Evolutionary conservation across 345 rosid species (phyloP).

Genomic region (Euphorbia tirucalli): DNA sequence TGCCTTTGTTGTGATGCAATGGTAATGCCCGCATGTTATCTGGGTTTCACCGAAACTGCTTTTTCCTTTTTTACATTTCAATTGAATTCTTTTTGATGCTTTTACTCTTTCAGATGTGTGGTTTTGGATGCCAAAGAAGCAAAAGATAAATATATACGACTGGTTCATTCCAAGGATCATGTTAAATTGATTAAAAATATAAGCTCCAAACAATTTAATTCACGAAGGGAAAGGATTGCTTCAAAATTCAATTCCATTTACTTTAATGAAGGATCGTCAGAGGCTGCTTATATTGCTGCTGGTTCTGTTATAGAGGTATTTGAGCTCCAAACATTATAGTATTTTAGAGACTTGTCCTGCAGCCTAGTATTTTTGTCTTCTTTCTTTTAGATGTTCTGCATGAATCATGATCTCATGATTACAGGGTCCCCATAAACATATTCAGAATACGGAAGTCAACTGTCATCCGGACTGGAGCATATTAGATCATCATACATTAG

Average conservation of each 20-base stretch:
- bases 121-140: slow-evolving; percentile 64
- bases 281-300: slow-evolving; percentile 83
- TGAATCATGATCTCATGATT: neutral
- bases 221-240: slow-evolving; percentile 49
- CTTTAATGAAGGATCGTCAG: slow-evolving; percentile 77
- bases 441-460: neutral
- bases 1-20: neutral
- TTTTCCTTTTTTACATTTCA: neutral
- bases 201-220: slow-evolving; percentile 59
- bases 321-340: neutral
- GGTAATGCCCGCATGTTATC: neutral
- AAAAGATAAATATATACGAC: slow-evolving; percentile 50
- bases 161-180: slow-evolving; percentile 65
- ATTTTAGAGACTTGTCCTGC: neutral
- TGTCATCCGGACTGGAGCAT: neutral
- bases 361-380: neutral
- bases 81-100: neutral
- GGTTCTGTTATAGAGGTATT: slow-evolving; percentile 83
- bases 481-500: neutral
- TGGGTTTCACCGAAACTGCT: neutral
- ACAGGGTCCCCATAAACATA: neutral
- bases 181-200: slow-evolving; percentile 58
- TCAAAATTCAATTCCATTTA: slow-evolving; percentile 69
- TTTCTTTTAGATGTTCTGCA: neutral
- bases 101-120: slow-evolving; percentile 57